Evolutionary conservation across 805 yeast species (phyloP).

Genomic region (Starmerella davenportii): DNA sequence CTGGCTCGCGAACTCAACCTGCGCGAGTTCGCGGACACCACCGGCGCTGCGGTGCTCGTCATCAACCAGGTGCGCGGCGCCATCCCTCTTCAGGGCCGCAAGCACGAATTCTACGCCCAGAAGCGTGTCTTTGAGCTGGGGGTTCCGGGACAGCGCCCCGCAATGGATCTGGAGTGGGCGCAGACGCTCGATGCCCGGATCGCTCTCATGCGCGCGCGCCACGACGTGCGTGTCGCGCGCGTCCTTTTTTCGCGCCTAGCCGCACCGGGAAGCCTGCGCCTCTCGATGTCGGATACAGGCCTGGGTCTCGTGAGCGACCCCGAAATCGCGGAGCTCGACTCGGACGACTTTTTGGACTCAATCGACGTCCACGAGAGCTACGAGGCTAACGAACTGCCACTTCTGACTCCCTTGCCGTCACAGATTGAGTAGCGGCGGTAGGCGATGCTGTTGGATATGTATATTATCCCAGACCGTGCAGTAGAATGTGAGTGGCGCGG

Average conservation of each 20-base stretch:
- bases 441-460: too few relatives aligned
- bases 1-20: slow-evolving; percentile 22
- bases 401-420: too few relatives aligned
- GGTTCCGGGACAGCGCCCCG: neutral
- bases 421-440: too few relatives aligned
- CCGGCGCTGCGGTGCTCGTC: slow-evolving; percentile 43
- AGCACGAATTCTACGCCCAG: neutral
- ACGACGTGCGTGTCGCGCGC: neutral
- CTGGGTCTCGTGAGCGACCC: neutral
- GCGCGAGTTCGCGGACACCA: slow-evolving; percentile 30
- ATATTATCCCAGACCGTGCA: too few relatives aligned
- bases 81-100: neutral
- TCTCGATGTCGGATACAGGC: neutral
- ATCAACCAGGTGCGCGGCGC: slow-evolving; percentile 54
- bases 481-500: too few relatives aligned
- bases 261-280: neutral
- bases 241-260: neutral
- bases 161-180: neutral
- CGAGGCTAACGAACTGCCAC: too few relatives aligned
- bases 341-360: too few relatives aligned
- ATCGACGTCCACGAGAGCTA: too few relatives aligned
- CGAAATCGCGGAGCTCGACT: too few relatives aligned
- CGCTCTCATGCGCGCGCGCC: neutral
- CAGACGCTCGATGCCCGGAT: neutral
- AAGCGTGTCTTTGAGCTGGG: neutral